Conservation (phyloP, 1,139 yeast genomes). For the Candida sanyaensis region DNA sequence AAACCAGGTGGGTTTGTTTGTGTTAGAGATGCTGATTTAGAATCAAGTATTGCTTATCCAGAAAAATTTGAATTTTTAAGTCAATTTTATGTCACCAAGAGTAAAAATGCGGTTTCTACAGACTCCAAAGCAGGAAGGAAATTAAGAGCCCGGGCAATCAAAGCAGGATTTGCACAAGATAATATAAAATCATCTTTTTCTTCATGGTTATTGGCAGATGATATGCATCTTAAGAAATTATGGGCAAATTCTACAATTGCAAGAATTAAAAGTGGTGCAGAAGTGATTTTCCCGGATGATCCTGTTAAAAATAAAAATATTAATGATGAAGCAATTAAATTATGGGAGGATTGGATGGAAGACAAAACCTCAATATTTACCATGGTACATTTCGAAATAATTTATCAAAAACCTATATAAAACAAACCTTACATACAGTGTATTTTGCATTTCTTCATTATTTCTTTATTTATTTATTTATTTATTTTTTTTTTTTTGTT, state of each 20-base stretch:
- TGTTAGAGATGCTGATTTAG: slow-evolving; percentile 33
- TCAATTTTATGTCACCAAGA: slow-evolving; percentile 11
- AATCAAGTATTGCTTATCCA: slow-evolving; percentile 21
- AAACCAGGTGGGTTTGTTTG: slow-evolving; percentile 42
- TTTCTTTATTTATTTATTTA: too few species aligned
- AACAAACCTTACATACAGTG: not conserved
- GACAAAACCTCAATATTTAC: slow-evolving; percentile 17
- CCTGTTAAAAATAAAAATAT: slow-evolving; percentile 11
- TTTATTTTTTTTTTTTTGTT: too few species aligned
- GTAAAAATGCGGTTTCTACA: slow-evolving; percentile 15
- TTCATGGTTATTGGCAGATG: slow-evolving; percentile 18
- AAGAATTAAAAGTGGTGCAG: slow-evolving; percentile 17
- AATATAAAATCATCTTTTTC: slow-evolving; percentile 16
- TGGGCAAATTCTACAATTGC: slow-evolving; percentile 14
- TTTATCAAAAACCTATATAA: slow-evolving; percentile 14
- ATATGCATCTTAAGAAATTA: slow-evolving; percentile 8
- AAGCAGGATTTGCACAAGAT: slow-evolving; percentile 20
- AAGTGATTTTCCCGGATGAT: slow-evolving; percentile 13
- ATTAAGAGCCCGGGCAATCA: slow-evolving; percentile 18
- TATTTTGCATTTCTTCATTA: too few species aligned
- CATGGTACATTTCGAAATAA: slow-evolving; percentile 19
- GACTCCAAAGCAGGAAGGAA: slow-evolving; percentile 19
- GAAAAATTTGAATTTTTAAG: slow-evolving; percentile 16
- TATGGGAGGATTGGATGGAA: slow-evolving; percentile 18
- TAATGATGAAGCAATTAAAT: slow-evolving; percentile 9